Conservation (phyloP, 495 filamentous ascomycete genomes). For the Penicillium egyptiacum region DNA sequence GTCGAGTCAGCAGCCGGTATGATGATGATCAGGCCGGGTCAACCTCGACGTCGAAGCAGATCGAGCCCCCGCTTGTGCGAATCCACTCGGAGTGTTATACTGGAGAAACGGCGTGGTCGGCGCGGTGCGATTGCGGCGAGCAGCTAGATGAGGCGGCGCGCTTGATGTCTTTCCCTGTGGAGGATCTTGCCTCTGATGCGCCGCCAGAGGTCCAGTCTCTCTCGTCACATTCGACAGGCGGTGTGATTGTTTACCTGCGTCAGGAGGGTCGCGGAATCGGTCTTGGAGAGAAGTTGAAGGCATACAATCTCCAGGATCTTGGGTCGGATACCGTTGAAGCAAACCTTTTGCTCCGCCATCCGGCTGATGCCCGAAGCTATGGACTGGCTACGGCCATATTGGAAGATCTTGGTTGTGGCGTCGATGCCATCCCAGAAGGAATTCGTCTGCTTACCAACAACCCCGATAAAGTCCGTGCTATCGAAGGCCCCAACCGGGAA, state of each 20-base stretch:
- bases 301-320: conserved; percentile 95
- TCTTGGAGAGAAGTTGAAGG: conserved; percentile 91
- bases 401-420: conserved; percentile 72
- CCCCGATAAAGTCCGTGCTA: conserved; percentile 91
- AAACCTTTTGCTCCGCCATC: conserved; percentile 86
- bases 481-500: conserved; percentile 87
- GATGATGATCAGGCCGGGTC: conserved; percentile 33
- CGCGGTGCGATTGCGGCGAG: conserved; percentile 95
- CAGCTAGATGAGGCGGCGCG: conserved; percentile 95
- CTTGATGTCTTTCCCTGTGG: conserved; percentile 79
- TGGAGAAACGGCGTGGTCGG: conserved; percentile 96
- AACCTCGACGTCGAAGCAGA: conserved; percentile 11
- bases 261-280: conserved; percentile 97
- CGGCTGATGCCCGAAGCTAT: conserved; percentile 91
- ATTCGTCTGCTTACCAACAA: conserved; percentile 94
- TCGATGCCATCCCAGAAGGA: conserved; percentile 58
- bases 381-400: conserved; percentile 94
- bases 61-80: conserved; percentile 68
- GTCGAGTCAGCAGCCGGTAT: conserved; percentile 68
- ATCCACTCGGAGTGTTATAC: conserved; percentile 99
- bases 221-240: conserved; percentile 60
- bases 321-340: conserved; percentile 96
- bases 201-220: conserved; percentile 41
- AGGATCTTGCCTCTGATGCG: conserved; percentile 37
- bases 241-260: conserved; percentile 90